Evolutionary conservation across 2,329 filamentous ascomycete species (phyloP).

Genomic region (Daldinia sp.): DNA sequence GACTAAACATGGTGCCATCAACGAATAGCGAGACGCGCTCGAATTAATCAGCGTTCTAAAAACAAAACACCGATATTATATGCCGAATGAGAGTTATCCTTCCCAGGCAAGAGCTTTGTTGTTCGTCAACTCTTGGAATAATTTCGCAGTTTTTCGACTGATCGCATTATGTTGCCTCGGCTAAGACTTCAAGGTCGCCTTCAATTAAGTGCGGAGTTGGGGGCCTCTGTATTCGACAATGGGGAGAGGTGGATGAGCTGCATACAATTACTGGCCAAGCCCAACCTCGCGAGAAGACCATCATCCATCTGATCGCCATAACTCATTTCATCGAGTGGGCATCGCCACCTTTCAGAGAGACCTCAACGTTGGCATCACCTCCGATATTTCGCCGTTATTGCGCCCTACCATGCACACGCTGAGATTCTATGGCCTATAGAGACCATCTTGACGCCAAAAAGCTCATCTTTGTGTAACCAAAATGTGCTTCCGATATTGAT

Average conservation of each 20-base stretch:
- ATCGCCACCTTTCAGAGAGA: slow-evolving; percentile 14
- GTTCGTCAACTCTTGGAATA: slow-evolving; percentile 17
- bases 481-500: slow-evolving; percentile 12
- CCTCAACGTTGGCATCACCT: slow-evolving; percentile 5
- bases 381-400: slow-evolving; percentile 13
- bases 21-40: slow-evolving; percentile 28
- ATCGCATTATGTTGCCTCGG: slow-evolving; percentile 40
- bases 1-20: slow-evolving; percentile 31
- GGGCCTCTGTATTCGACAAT: slow-evolving; percentile 20
- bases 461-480: slow-evolving; percentile 25
- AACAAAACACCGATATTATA: slow-evolving; percentile 35
- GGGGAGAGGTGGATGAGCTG: slow-evolving; percentile 28
- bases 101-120: slow-evolving; percentile 15
- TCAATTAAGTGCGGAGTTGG: slow-evolving; percentile 35
- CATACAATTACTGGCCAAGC: slow-evolving; percentile 34
- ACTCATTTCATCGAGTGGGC: slow-evolving; percentile 14
- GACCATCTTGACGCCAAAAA: slow-evolving; percentile 17
- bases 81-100: slow-evolving; percentile 17
- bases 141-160: slow-evolving; percentile 24
- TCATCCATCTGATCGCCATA: slow-evolving; percentile 20
- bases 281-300: slow-evolving; percentile 19
- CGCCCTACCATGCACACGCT: slow-evolving; percentile 6
- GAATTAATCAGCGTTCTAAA: slow-evolving; percentile 42
- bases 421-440: slow-evolving; percentile 13
- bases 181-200: slow-evolving; percentile 19